Conservation (phyloP, 129 eudicot species). For the Pulicaria dysenterica region DNA sequence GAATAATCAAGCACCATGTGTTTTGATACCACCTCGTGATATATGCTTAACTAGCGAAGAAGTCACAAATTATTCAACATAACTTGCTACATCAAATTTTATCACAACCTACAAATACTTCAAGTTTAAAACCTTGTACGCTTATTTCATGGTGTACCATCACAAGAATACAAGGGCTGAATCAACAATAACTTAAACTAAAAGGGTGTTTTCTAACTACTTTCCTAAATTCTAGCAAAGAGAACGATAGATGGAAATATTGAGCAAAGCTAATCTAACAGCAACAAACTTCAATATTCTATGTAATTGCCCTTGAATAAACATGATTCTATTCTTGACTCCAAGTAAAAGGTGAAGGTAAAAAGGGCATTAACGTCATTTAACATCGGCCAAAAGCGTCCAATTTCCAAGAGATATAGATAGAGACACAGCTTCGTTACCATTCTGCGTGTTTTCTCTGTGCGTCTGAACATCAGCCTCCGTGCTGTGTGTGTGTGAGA, state of each 20-base stretch:
- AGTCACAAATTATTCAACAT: too few relatives aligned
- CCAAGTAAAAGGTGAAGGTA: conserved; percentile 11
- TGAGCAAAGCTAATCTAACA: conserved; percentile 30
- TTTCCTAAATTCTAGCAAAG: conserved; percentile 10
- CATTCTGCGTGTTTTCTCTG: conserved; percentile 32
- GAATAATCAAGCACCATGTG: too few relatives aligned
- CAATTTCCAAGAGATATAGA: conserved; percentile 20
- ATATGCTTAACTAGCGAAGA: too few relatives aligned
- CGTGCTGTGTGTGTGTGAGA: conserved; percentile 39
- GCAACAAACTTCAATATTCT: conserved; percentile 26
- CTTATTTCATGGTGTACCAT: too few relatives aligned
- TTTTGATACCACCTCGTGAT: too few relatives aligned
- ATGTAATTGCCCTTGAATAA: conserved; percentile 16
- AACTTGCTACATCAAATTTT: too few relatives aligned
- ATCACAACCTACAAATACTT: too few relatives aligned
- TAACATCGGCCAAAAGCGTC: conserved; percentile 5
- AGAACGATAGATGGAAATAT: too few relatives aligned
- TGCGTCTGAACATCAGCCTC: conserved; percentile 45
- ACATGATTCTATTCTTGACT: not conserved
- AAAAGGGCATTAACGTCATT: conserved; percentile 18
- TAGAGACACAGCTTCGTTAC: conserved; percentile 37
- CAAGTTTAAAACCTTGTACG: too few relatives aligned
- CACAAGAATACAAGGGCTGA: conserved; percentile 13
- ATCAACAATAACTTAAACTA: not conserved
- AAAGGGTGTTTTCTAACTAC: not conserved